Evolutionary conservation across 768 basidiomycete species (phyloP), one percentile per base, ranked within the genome.

Genomic region (Amanita fuliginea): DNA sequence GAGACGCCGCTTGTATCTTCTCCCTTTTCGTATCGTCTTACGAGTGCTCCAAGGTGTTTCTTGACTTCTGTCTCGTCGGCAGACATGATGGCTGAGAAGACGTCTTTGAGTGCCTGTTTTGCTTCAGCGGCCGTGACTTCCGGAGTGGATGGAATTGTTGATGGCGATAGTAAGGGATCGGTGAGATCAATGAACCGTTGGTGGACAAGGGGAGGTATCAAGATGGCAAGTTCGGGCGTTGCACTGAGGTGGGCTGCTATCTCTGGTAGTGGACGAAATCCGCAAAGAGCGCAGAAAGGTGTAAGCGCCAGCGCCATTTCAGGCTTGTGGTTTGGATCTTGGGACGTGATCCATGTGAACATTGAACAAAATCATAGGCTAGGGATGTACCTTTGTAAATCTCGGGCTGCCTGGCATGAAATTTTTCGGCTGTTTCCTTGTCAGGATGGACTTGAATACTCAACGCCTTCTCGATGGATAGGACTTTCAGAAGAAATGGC

Each of bases 261-360:
- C 42, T 75, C 66, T 1, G 71, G 59, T 1, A 92, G 77, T 4
- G 95, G 95, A 14, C 85, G 77, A 70, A 98, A 99, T 37, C 95
- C 95, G 61, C 94, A 95, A 59, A 98, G 71, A 1, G 88, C 96
- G 34, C 71, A 71, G 72, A 98, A 98, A 11, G 83, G 79, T 0
- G 94, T 94, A 52, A 99, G 66, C 0, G 96, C 96, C 33, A 99
- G 75, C n/a, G 94, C 92, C 90, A 99, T 95, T 64, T 99, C 96
- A 2, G 96, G 96, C 66, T 99, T 99, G 59, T 99, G 96, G 61
- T 98, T 98, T 4, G 81, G 78, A 64, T 99, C 96, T 89, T 47
- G 4, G 35, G 6, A 10, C 33, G 33, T 6, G 11, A 40, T 46
- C 39, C 28, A 33, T 39, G 32, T 42, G 40, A 16, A 32, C 26